Evolutionary conservation across 495 filamentous ascomycete genomes (phyloP).

Genomic region (Niebla homalea): DNA sequence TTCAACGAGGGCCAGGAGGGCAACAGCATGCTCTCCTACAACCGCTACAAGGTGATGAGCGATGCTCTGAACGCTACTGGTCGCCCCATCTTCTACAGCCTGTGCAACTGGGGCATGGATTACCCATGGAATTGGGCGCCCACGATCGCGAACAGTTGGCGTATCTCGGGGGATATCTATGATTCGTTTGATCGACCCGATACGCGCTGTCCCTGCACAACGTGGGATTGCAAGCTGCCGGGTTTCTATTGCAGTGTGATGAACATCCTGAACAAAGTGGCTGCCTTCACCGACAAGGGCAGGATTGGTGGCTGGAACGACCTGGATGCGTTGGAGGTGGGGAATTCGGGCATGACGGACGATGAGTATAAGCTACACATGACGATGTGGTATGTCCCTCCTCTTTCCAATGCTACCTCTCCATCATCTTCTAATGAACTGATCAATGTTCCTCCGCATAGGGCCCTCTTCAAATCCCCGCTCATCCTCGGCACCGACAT

Average conservation of each 20-base stretch:
- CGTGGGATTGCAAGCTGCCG: conserved; percentile 32
- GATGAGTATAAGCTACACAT: conserved; percentile 26
- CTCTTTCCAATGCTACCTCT: not conserved
- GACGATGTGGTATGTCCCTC: conserved; percentile 19
- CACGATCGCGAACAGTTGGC: conserved; percentile 43
- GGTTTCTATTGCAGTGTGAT: conserved; percentile 43
- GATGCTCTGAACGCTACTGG: conserved; percentile 43
- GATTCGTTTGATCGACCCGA: conserved; percentile 23
- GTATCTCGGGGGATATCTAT: conserved; percentile 41
- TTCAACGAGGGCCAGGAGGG: conserved; percentile 39
- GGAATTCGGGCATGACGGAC: conserved; percentile 42
- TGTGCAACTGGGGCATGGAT: conserved; percentile 31
- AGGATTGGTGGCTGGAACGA: conserved; percentile 27
- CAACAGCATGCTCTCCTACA: conserved; percentile 31
- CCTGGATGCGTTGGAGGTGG: conserved; percentile 50
- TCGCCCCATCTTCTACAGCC: conserved; percentile 46
- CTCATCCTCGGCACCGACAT: conserved; percentile 22
- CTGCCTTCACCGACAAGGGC: conserved; percentile 22
- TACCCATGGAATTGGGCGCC: conserved; percentile 43
- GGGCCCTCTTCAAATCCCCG: conserved; percentile 23
- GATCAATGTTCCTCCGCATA: too few relatives aligned
- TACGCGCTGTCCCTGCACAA: conserved; percentile 27
- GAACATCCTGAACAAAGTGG: conserved; percentile 38
- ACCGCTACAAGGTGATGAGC: conserved; percentile 46
- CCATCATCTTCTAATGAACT: not conserved